A percentile compares a stretch with the other conserved stretches of the same genome.
Evolutionary conservation across 2,329 filamentous ascomycete genomes (phyloP).

Genomic region (Cordyceps tenuipes): DNA sequence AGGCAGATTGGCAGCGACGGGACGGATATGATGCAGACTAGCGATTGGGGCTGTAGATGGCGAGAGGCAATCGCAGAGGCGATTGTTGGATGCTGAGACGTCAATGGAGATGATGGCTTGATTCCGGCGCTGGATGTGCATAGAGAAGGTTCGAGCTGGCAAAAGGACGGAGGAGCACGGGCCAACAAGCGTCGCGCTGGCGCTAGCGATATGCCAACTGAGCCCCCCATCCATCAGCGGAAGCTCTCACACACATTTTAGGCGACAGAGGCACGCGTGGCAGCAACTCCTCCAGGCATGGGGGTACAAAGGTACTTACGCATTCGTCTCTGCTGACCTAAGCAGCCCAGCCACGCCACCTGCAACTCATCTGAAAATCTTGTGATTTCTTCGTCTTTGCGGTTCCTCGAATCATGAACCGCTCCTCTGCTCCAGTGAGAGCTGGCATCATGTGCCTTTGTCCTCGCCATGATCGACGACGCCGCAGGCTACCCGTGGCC

Average conservation of each 20-base stretch:
- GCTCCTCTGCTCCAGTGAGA: too few relatives aligned
- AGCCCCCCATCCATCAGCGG: too few relatives aligned
- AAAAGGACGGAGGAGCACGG: constrained; percentile 8
- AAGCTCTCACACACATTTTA: neutral
- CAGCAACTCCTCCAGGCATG: neutral
- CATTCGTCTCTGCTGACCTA: neutral
- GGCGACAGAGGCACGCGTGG: constrained; percentile 11
- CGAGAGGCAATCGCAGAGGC: constrained; percentile 12
- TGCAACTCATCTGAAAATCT: too few relatives aligned
- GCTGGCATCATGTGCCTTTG: too few relatives aligned
- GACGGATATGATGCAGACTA: neutral
- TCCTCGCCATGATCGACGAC: too few relatives aligned
- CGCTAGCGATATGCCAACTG: neutral
- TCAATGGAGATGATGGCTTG: constrained; percentile 2
- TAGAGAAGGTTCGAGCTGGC: constrained; percentile 12
- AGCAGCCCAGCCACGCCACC: neutral
- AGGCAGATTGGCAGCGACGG: neutral
- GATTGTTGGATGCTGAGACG: constrained; percentile 1
- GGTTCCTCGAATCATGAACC: too few relatives aligned
- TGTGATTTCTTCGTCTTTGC: too few relatives aligned
- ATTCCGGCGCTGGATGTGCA: constrained; percentile 1
- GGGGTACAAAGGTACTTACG: neutral
- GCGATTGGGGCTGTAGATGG: constrained; percentile 11
- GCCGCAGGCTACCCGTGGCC: too few relatives aligned
- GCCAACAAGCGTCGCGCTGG: constrained; percentile 6